Conservation (phyloP, 306 rosid genomes). For the Carpinus viminea region DNA sequence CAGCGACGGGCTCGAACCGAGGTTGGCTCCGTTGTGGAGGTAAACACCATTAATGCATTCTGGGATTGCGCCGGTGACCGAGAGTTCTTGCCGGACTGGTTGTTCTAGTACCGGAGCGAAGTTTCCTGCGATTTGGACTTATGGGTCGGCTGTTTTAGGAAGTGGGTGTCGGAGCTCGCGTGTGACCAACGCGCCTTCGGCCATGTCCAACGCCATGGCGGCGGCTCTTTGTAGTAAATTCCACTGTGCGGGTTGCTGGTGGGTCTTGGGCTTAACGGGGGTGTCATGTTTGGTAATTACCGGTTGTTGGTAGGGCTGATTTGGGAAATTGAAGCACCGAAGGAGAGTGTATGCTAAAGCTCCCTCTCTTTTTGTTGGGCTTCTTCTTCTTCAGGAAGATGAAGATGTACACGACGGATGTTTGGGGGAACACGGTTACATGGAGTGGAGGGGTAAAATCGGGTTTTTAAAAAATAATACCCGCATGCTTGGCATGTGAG, state of each 20-base stretch:
- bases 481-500: no score
- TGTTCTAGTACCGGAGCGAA: constrained; percentile 67
- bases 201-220: constrained; percentile 57
- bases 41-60: constrained; percentile 63
- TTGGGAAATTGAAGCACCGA: no score
- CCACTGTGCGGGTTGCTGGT: constrained; percentile 34
- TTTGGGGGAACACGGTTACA: no score
- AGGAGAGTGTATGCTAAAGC: no score
- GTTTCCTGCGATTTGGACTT: constrained; percentile 59
- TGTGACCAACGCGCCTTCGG: constrained; percentile 67
- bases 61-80: constrained; percentile 50
- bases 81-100: constrained; percentile 35
- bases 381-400: constrained; percentile 33
- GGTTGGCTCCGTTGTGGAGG: constrained; percentile 72
- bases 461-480: no score
- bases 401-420: no score
- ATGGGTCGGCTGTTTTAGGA: constrained; percentile 65
- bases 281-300: no score
- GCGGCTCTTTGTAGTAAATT: constrained; percentile 72
- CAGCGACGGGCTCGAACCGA: constrained; percentile 52
- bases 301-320: no score
- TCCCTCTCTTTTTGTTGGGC: constrained; percentile 33
- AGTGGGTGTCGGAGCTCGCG: constrained; percentile 59
- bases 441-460: no score
- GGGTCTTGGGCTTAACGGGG: no score